Base-by-base conservation (phyloP, 2,329 filamentous ascomycete genomes). In the Nannizzia gypsea region DNA sequence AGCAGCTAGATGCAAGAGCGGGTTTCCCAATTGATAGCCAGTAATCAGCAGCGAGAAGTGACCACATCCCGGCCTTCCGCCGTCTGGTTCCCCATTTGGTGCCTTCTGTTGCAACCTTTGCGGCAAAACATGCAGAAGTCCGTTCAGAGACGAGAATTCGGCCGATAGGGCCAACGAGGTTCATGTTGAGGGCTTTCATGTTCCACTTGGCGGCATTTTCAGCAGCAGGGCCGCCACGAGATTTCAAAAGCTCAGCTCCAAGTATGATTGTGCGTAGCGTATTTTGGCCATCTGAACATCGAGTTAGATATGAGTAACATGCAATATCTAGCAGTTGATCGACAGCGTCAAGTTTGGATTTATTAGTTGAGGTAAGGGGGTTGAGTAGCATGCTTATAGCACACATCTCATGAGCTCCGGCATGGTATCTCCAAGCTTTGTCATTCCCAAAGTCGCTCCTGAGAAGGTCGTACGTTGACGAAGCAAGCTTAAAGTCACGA, bases 341-440 rank as follows among this genome's bases (percentile, higher is more conserved):
- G 42, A 96, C 81, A 3, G 83, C 86, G 67, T 97, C 93, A 1
- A 86, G 78, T 62, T 92, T 85, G 28, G 83, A 83, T 70, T 91
- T 96, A 13, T 87, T 84, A 1, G 84, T 85, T 63, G 88, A 77
- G 15, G 81, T 81, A 62, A 88, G 83, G 0, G 89, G 85, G 67
- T 87, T 85, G 62, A 99, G 80, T 36, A 99, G 81, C 44, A 89
- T 83, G 67, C 89, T 89, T 11, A 96, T 76, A 3, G 89, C 91
- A 31, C 88, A 87, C 92, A 99, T 97, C 76, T 99, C 93, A 71
- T 95, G 92, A 1, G 89, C 87, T 2, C 89, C 92, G 0, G 93
- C 93, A 70, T 96, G 90, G 69, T 97, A 89, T 67, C 84, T 89
- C 93, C 93, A 99, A 0, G 93, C 95, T 72, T 97, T 97, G 71